phyloP scores from a whole-genome alignment of 2,329 filamentous ascomycete species.

The Fonsecaea pedrosoi region DNA sequence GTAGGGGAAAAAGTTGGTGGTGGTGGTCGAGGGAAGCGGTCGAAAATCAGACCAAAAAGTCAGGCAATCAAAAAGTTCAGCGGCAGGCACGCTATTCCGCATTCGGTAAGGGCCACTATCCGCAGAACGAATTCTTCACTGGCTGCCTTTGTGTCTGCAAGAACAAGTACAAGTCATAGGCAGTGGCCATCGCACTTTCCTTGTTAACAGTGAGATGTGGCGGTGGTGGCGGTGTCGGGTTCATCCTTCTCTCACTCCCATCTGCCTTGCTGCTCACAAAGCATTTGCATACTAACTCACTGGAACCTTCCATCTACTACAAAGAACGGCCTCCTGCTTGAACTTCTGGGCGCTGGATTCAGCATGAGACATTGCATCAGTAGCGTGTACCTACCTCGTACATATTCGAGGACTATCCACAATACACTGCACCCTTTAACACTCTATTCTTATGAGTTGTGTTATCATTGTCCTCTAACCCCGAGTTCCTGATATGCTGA shows the following conservation, averaged over 20 bases:
- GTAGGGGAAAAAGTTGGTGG: constrained; percentile 28
- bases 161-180: no score
- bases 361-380: neutral
- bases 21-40: constrained; percentile 36
- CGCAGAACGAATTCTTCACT: neutral
- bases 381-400: neutral
- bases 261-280: neutral
- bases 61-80: constrained; percentile 35
- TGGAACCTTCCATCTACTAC: neutral
- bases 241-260: no score
- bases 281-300: neutral
- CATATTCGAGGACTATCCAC: no score
- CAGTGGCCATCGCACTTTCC: neutral
- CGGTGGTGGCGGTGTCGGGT: constrained; percentile 2
- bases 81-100: constrained; percentile 23
- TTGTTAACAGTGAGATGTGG: neutral
- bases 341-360: neutral
- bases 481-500: neutral
- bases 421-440: no score
- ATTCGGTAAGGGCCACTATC: constrained; percentile 24
- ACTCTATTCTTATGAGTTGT: no score
- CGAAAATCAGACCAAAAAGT: constrained; percentile 37
- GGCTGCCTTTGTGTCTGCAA: neutral
- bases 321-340: neutral
- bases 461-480: neutral